Evolutionary conservation across 2,329 filamentous ascomycete species (phyloP), one percentile per base, ranked within the genome.

Genomic region (Calonectria pseudoturangicola): DNA sequence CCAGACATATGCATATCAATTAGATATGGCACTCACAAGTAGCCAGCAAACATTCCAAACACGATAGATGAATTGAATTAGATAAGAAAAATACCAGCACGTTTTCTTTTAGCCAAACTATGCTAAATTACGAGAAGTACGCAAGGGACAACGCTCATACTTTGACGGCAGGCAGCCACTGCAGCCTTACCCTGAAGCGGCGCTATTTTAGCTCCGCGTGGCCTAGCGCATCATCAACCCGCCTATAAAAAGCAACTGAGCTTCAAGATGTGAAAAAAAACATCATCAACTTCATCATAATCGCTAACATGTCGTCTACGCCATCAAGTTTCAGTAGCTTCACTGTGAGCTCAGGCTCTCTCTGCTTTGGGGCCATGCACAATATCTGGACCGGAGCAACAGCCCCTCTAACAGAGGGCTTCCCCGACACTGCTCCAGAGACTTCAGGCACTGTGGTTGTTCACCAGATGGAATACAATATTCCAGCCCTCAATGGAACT

Each of bases 351-450:
- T 71, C 62, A 12, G 68, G 68, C 13, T 43, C 25, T 5, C 62
- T 71, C 4, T 71, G 68, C n/a, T 71, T 58, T 25, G 68, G 68
- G 7, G 60, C 45, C 43, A 28, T 71, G 62, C 47, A 66, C 50
- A 71, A 71, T 28, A 71, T 71, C 21, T 60, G 48, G 62, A 39
- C 30, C 2, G 68, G 68, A n/a, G 51, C 50, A n/a, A 21, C 43
- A 18, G 39, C 25, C 4, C 13, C 21, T 8, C 48, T n/a, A 1
- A 16, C 13, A 1, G 28, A 71, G 6, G 33, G 18, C 8, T 60
- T 71, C 45, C 68, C 68, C 7, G 12, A 15, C 21, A 16, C 45
- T 27, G 18, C 28, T 2, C 39, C 68, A 2, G 21, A 48, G 9
- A 16, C n/a, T 10, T 41, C 47, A 2, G 68, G 68, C 21, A 71